Conservation (phyloP, 2,329 filamentous ascomycete genomes). For the Aspergillus aculeatinus region DNA sequence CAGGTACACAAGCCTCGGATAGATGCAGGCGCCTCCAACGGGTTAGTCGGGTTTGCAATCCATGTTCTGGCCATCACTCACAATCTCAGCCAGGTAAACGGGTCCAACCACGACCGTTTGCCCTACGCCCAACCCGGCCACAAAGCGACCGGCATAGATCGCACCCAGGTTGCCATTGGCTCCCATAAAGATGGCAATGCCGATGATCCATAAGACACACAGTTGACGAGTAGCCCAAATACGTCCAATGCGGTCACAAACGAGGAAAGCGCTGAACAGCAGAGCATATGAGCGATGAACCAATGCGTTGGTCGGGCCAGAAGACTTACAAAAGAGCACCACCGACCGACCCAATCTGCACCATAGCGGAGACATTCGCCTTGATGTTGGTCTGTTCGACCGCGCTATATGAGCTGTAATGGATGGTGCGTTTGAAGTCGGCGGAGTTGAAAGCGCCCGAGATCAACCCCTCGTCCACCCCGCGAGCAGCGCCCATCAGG, state of each 20-base stretch:
- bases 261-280: constrained; percentile 46
- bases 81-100: constrained; percentile 71
- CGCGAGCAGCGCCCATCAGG: constrained; percentile 73
- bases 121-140: constrained; percentile 46
- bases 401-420: constrained; percentile 54
- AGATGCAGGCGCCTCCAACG: constrained; percentile 55
- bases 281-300: background rate
- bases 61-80: constrained; percentile 13
- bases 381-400: constrained; percentile 65
- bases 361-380: constrained; percentile 80
- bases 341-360: constrained; percentile 72
- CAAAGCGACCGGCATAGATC: constrained; percentile 46
- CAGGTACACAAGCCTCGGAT: constrained; percentile 73
- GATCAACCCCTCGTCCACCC: constrained; percentile 79
- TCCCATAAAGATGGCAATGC: constrained; percentile 47
- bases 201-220: constrained; percentile 44
- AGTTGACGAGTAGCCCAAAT: constrained; percentile 43
- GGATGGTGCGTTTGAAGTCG: constrained; percentile 61
- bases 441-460: constrained; percentile 68
- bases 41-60: background rate
- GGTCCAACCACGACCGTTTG: constrained; percentile 53
- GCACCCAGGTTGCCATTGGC: constrained; percentile 39
- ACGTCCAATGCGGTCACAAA: constrained; percentile 50
- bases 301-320: background rate
- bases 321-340: constrained; percentile 61